Evolutionary conservation across 768 basidiomycete species (phyloP), one percentile per base, ranked within the genome.

Genomic region (Trichaptum fuscoviolaceum): DNA sequence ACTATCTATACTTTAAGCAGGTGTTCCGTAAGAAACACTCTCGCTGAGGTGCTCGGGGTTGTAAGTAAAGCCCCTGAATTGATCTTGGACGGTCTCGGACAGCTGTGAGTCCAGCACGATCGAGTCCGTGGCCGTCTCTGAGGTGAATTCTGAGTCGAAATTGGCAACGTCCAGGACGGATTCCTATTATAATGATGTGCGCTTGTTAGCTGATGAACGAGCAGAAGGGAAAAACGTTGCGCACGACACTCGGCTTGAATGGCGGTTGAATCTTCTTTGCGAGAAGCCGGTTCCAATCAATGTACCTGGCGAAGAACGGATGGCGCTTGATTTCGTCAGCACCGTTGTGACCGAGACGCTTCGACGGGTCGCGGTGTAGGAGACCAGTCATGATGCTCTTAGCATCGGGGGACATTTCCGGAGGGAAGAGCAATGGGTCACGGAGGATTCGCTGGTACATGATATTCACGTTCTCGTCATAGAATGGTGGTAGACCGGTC

Each of bases 91-190:
- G 0, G 96, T 98, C 81, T 97, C 92, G 18, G 93, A 95, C 42
- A 99, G 80, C 27, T 87, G 89, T 3, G 93, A 95, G 73, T 95
- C 94, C 69, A 92, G 93, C 52, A 99, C 96, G 65, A 99, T 95
- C 1, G 94, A 96, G 77, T 99, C 96, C 71, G 93, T 88, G 1
- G 96, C 91, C 66, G 93, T 90, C 76, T 99, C 96, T 68, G 90
- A 92, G 30, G 96, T 98, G 75, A 99, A 99, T 77, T 99, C 96
- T 26, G 94, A 86, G 77, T 99, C 97, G 79, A 99, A 99, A 82
- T 98, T 95, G 66, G 90, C 93, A 24, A 96, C 95, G 75, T 97
- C 96, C 59, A 97, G 85, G 0, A 95, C 95, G 65, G 90, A 91
- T 81, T 96, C 95, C 89, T 90, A 58, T 62, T 66, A 65, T 34